phyloP scores from a whole-genome alignment of 495 filamentous ascomycete genomes.

The Lophiostoma macrostomum region DNA sequence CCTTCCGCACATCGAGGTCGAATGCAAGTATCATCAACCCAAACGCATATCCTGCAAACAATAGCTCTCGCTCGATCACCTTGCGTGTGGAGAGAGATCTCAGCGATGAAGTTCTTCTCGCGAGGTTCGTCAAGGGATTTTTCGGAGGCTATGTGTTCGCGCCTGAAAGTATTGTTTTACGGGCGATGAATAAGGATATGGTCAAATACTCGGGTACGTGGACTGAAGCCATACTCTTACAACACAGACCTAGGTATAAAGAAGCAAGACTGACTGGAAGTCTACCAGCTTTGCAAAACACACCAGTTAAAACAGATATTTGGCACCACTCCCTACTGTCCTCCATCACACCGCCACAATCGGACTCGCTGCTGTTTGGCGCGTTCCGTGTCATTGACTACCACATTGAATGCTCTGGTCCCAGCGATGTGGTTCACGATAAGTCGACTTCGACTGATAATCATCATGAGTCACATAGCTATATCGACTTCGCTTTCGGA shows the following conservation, averaged over 20 bases:
- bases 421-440: not conserved
- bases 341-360: not conserved
- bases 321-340: not conserved
- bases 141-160: conserved; percentile 11
- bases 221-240: not conserved
- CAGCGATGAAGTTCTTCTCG: conserved; percentile 4
- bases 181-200: not conserved
- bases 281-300: not conserved
- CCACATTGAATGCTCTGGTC: not conserved
- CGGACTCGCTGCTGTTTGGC: conserved; percentile 1
- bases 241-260: not conserved
- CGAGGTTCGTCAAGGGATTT: conserved; percentile 11
- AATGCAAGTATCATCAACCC: conserved; percentile 1
- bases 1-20: not conserved
- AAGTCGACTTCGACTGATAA: not conserved
- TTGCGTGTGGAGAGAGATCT: not conserved
- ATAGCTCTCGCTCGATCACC: conserved; percentile 2
- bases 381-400: conserved; percentile 2
- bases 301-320: not conserved
- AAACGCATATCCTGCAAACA: not conserved
- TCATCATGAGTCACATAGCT: not conserved
- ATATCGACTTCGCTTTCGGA: conserved; percentile 10
- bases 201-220: conserved; percentile 2
- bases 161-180: not conserved
- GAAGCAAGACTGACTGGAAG: not conserved